Percentiles rank a stretch among this genome's conserved stretches.
These are phyloP conservation scores for Acanthamoeba sp. DNA, from an alignment of 208 protist genomes.

Conservation along the genomic window DNA sequence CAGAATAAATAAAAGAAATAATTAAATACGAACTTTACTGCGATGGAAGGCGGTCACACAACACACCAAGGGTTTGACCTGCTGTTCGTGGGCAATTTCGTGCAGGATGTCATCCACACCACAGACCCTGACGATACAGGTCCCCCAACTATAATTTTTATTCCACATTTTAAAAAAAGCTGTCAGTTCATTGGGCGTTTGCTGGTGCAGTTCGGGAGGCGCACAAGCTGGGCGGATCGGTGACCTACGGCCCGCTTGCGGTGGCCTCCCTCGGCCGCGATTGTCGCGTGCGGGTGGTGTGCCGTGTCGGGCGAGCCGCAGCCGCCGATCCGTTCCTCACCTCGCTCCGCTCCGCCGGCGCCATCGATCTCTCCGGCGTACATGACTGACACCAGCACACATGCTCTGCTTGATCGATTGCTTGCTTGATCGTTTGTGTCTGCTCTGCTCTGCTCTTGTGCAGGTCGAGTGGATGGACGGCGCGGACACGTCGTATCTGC, in stretches of 20 bases:
- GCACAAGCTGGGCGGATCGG: conserved; percentile 58
- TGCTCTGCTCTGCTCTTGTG: too few relatives aligned
- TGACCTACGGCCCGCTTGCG: conserved; percentile 61
- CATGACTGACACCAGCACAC: neutral
- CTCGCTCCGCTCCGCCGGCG: neutral
- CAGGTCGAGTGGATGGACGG: neutral
- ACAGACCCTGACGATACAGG: neutral
- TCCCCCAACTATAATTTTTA: too few relatives aligned
- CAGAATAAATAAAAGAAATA: neutral
- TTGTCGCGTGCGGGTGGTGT: neutral
- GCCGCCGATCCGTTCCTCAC: neutral
- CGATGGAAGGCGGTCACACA: neutral
- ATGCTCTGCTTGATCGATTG: neutral
- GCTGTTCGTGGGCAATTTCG: conserved; percentile 63
- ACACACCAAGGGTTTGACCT: neutral
- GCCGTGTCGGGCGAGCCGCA: neutral
- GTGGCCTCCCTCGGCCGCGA: neutral
- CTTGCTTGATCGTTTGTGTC: too few relatives aligned
- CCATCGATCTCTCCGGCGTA: neutral
- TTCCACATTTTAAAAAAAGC: too few relatives aligned
- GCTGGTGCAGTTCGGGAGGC: neutral
- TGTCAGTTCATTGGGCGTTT: neutral
- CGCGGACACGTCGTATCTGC: conserved; percentile 46
- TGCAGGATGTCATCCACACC: conserved; percentile 40
- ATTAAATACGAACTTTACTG: neutral